Conservation (phyloP, 2,329 filamentous ascomycete genomes). For the Fusarium camptoceras region DNA sequence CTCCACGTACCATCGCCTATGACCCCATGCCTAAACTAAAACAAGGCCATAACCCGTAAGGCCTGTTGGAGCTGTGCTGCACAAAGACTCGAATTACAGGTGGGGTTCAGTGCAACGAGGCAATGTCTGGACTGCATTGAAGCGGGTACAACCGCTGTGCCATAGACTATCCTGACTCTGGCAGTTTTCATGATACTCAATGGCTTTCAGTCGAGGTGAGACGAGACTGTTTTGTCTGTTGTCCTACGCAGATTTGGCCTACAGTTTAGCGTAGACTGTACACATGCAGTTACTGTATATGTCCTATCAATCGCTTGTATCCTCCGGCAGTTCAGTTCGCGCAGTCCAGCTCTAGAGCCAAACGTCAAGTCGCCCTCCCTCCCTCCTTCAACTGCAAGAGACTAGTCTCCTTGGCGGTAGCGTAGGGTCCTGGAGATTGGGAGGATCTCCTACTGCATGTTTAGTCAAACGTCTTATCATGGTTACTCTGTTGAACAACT, state of each 20-base stretch:
- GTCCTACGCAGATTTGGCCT: slow-evolving; percentile 10
- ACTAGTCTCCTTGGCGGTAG: neutral
- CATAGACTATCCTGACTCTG: slow-evolving; percentile 3
- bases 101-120: slow-evolving; percentile 34
- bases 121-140: slow-evolving; percentile 16
- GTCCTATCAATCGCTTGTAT: slow-evolving; percentile 8
- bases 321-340: slow-evolving; percentile 17
- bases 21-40: slow-evolving; percentile 30
- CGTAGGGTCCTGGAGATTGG: slow-evolving; percentile 18
- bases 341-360: neutral
- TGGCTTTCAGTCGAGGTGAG: neutral
- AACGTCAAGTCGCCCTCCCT: neutral
- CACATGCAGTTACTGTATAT: neutral
- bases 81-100: slow-evolving; percentile 25
- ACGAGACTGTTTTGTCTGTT: slow-evolving; percentile 11
- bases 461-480: slow-evolving; percentile 38
- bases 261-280: neutral
- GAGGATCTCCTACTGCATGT: slow-evolving; percentile 7
- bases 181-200: slow-evolving; percentile 7
- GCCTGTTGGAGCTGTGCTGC: slow-evolving; percentile 22
- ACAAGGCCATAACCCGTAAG: slow-evolving; percentile 24
- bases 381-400: slow-evolving; percentile 10
- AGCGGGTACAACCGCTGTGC: slow-evolving; percentile 28
- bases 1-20: slow-evolving; percentile 14
- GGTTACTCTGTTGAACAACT: slow-evolving; percentile 13